These are phyloP conservation scores for Stropharia rugosoannulata DNA, from an alignment of 768 basidiomycete genomes.

Conservation along the genomic window DNA sequence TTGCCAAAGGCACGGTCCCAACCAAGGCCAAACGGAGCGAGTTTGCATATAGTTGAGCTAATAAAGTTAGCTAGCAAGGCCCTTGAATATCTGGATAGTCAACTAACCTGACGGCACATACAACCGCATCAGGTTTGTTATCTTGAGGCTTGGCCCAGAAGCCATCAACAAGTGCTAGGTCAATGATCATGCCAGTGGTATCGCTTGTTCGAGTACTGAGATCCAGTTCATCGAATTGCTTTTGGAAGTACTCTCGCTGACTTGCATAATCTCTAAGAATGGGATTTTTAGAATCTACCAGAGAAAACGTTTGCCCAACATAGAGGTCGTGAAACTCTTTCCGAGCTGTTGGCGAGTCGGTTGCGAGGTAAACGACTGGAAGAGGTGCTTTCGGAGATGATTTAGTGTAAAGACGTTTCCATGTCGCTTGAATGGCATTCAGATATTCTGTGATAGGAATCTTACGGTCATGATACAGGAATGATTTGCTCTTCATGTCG, in stretches of 20 bases:
- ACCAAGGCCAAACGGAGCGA: slow-evolving; percentile 60
- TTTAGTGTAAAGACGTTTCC: slow-evolving; percentile 32
- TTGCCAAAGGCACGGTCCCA: slow-evolving; percentile 65
- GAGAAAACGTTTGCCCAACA: slow-evolving; percentile 41
- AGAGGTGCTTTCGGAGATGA: slow-evolving; percentile 13
- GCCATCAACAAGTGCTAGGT: slow-evolving; percentile 66
- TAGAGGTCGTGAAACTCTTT: slow-evolving; percentile 42
- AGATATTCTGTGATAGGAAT: slow-evolving; percentile 52
- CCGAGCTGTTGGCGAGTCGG: slow-evolving; percentile 51
- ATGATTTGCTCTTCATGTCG: slow-evolving; percentile 49
- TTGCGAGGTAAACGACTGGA: slow-evolving; percentile 55
- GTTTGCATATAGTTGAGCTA: slow-evolving; percentile 61
- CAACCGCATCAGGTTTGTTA: slow-evolving; percentile 45
- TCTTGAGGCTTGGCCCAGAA: slow-evolving; percentile 51
- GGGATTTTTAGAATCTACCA: slow-evolving; percentile 38
- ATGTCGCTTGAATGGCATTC: slow-evolving; percentile 38
- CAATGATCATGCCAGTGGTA: slow-evolving; percentile 66
- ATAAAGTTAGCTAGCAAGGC: slow-evolving; percentile 1
- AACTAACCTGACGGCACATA: slow-evolving; percentile 60
- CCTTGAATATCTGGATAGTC: not conserved
- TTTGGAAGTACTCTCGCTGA: slow-evolving; percentile 53
- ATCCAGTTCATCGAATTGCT: slow-evolving; percentile 42
- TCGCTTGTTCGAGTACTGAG: slow-evolving; percentile 41
- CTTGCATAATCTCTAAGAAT: slow-evolving; percentile 49
- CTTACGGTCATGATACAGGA: slow-evolving; percentile 38